Percentiles rank a stretch among this genome's conserved stretches.
Conservation (phyloP, 2,329 filamentous ascomycete genomes). For the Hymenoscyphus scutula region DNA sequence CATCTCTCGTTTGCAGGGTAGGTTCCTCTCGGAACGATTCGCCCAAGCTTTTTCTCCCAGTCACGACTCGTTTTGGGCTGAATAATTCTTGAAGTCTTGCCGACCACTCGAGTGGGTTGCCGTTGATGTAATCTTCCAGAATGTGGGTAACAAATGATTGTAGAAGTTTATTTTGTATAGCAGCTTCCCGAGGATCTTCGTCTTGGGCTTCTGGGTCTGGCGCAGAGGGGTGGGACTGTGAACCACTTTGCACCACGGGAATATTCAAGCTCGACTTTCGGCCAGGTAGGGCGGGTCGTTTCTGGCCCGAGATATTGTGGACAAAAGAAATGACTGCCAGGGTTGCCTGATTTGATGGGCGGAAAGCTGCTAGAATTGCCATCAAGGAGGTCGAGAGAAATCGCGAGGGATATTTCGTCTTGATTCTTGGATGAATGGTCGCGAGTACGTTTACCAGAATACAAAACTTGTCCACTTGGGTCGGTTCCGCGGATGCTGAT, state of each 20-base stretch:
- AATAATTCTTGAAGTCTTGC: conserved; percentile 66
- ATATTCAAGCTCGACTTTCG: conserved; percentile 57
- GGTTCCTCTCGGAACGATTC: conserved; percentile 64
- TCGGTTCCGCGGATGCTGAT: conserved; percentile 24
- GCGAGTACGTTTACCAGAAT: conserved; percentile 68
- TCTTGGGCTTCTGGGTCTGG: conserved; percentile 59
- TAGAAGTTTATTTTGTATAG: conserved; percentile 62
- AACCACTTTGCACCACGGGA: conserved; percentile 52
- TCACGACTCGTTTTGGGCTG: conserved; percentile 61
- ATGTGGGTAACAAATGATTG: conserved; percentile 78
- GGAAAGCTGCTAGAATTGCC: conserved; percentile 66
- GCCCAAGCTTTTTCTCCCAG: conserved; percentile 58
- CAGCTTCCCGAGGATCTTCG: conserved; percentile 57
- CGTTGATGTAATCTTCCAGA: conserved; percentile 69
- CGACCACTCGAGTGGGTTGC: conserved; percentile 59
- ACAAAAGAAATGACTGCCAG: conserved; percentile 70
- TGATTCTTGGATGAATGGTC: conserved; percentile 70
- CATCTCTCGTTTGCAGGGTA: conserved; percentile 58
- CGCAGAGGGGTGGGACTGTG: conserved; percentile 43
- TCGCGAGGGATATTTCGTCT: conserved; percentile 73
- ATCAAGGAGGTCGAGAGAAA: conserved; percentile 77
- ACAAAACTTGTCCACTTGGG: conserved; percentile 55
- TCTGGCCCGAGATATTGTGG: conserved; percentile 64
- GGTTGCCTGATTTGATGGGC: conserved; percentile 61
- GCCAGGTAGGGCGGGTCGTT: conserved; percentile 60